Conservation (phyloP, 805 yeast genomes). For the Blastobotrys attinorum region DNA sequence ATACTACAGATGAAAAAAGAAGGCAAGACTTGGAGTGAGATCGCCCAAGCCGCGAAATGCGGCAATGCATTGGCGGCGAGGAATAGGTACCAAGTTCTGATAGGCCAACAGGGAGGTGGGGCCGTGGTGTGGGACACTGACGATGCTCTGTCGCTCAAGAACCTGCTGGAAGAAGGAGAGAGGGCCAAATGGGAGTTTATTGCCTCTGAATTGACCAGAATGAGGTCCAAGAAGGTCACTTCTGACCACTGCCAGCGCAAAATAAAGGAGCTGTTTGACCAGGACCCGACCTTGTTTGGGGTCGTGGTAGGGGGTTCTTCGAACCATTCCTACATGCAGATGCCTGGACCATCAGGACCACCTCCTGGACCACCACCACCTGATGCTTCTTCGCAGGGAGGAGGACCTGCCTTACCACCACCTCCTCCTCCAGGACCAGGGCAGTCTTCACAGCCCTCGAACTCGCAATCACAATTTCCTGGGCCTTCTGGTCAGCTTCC, state of each 20-base stretch:
- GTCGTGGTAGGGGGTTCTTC: slow-evolving; percentile 28
- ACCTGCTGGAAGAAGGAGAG: slow-evolving; percentile 60
- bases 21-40: slow-evolving; percentile 68
- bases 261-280: slow-evolving; percentile 44
- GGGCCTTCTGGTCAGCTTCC: background rate
- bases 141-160: slow-evolving; percentile 44
- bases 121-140: slow-evolving; percentile 53
- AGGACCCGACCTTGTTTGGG: slow-evolving; percentile 51
- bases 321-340: background rate
- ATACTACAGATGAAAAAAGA: slow-evolving; percentile 52
- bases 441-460: background rate
- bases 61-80: slow-evolving; percentile 67
- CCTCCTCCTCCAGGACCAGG: background rate
- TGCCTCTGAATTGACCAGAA: slow-evolving; percentile 51
- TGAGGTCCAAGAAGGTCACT: slow-evolving; percentile 41
- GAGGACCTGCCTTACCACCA: too few species aligned
- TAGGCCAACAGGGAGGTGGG: slow-evolving; percentile 78
- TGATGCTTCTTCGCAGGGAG: too few species aligned
- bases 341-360: background rate
- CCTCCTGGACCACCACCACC: background rate
- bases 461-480: slow-evolving; percentile 1
- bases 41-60: slow-evolving; percentile 56
- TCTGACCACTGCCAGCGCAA: slow-evolving; percentile 49
- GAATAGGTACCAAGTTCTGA: slow-evolving; percentile 69
- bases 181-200: slow-evolving; percentile 60